phyloP scores from a whole-genome alignment of 805 yeast species.

The Hanseniaspora mollemarum region DNA sequence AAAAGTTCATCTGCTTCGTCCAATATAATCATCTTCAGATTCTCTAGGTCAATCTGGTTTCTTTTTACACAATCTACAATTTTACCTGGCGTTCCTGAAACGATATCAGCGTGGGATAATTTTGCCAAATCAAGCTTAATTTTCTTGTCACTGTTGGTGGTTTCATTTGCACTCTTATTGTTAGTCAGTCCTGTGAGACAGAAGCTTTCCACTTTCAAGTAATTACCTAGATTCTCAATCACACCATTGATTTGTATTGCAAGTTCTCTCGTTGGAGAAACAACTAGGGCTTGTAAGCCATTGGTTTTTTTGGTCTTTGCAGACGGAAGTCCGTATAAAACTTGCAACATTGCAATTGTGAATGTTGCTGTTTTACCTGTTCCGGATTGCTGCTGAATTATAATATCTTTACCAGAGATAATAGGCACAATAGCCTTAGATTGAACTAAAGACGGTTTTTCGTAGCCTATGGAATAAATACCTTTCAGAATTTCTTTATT shows the following conservation, averaged over 20 bases:
- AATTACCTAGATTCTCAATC: conserved; percentile 73
- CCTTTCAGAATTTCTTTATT: conserved; percentile 52
- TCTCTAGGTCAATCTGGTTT: conserved; percentile 59
- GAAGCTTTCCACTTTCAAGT: conserved; percentile 73
- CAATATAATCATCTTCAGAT: conserved; percentile 74
- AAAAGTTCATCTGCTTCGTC: conserved; percentile 97
- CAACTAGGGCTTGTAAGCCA: conserved; percentile 77
- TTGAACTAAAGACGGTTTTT: conserved; percentile 92
- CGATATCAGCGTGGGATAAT: conserved; percentile 66
- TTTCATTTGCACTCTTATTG: conserved; percentile 27
- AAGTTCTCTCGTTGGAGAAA: conserved; percentile 93
- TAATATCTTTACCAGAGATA: conserved; percentile 82
- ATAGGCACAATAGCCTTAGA: conserved; percentile 92
- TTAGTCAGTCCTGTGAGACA: conserved; percentile 72
- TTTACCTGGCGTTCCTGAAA: conserved; percentile 96
- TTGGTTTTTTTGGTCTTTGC: conserved; percentile 46
- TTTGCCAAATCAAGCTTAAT: conserved; percentile 48
- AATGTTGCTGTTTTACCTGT: conserved; percentile 99
- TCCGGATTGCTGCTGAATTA: conserved; percentile 98
- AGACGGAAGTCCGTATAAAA: conserved; percentile 31
- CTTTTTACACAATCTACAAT: conserved; percentile 84
- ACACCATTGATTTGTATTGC: conserved; percentile 90
- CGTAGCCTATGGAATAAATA: conserved; percentile 82
- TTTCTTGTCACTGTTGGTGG: conserved; percentile 53
- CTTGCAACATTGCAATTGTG: conserved; percentile 84